Percentiles rank a stretch among this genome's conserved stretches.
Conservation (phyloP, 2,329 filamentous ascomycete genomes). For the Emericellopsis atlantica region DNA sequence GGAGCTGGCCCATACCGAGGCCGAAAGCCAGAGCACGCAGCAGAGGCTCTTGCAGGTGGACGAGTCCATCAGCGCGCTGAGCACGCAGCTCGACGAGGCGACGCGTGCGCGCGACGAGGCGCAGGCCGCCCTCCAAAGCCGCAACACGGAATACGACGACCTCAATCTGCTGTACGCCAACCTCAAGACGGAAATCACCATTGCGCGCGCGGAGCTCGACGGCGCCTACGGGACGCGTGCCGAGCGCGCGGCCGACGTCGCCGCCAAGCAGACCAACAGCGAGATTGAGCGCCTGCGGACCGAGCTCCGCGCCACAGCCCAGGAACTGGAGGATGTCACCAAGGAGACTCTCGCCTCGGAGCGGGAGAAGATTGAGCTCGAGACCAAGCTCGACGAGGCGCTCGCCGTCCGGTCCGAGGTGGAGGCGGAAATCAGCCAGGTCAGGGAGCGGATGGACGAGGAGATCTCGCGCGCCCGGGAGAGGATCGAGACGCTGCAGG, state of each 20-base stretch:
- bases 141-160: constrained; percentile 36
- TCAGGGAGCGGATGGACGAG: constrained; percentile 25
- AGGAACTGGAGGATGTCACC: constrained; percentile 40
- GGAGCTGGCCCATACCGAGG: constrained; percentile 18
- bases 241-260: constrained; percentile 45
- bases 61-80: constrained; percentile 12
- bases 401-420: constrained; percentile 18
- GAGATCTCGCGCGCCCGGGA: constrained; percentile 24
- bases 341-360: constrained; percentile 36
- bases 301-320: constrained; percentile 35
- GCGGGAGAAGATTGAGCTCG: constrained; percentile 34
- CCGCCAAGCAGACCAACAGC: constrained; percentile 35
- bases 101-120: constrained; percentile 9
- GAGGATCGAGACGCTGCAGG: constrained; percentile 28
- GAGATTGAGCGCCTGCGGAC: constrained; percentile 34
- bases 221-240: constrained; percentile 47
- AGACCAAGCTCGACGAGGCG: constrained; percentile 27
- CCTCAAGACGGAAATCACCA: constrained; percentile 48
- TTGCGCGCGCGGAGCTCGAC: constrained; percentile 49
- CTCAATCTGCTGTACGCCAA: constrained; percentile 40
- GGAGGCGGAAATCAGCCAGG: constrained; percentile 22
- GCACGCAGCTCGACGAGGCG: constrained; percentile 15
- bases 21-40: constrained; percentile 22
- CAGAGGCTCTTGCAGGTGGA: constrained; percentile 17
- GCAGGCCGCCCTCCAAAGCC: constrained; percentile 24